phyloP scores from a whole-genome alignment of 768 basidiomycete species.

The Termitomyces titanicus region DNA sequence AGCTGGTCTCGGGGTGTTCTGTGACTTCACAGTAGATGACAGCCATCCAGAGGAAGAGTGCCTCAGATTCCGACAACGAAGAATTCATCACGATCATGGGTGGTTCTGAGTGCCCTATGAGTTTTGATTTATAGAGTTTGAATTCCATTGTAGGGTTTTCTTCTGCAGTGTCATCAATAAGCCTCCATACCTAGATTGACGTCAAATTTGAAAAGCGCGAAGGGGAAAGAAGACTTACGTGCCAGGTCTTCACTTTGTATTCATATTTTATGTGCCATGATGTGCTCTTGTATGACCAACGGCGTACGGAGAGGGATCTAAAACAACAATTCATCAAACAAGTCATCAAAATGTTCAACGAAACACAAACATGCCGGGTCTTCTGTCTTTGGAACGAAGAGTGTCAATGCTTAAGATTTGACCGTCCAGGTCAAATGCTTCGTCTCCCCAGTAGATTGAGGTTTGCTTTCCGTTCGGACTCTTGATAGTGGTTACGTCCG shows the following conservation, averaged over 20 bases:
- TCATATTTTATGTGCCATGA: slow-evolving; percentile 7
- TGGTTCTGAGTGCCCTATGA: neutral
- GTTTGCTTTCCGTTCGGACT: neutral
- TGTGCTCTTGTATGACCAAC: slow-evolving; percentile 1
- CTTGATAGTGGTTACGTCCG: neutral
- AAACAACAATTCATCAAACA: too few relatives aligned
- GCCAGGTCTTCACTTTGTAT: slow-evolving; percentile 3
- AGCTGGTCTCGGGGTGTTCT: neutral
- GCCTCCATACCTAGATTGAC: slow-evolving; percentile 1
- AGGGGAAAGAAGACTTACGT: neutral
- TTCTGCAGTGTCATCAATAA: neutral
- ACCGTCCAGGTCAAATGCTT: slow-evolving; percentile 1
- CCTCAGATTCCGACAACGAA: neutral
- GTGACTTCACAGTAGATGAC: slow-evolving; percentile 8
- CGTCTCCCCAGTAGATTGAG: neutral
- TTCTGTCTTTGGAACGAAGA: neutral
- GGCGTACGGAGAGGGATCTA: neutral
- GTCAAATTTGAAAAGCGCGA: neutral
- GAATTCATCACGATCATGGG: neutral
- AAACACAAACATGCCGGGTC: neutral
- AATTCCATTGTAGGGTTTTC: neutral
- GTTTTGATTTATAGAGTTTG: slow-evolving; percentile 4
- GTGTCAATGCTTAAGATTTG: neutral
- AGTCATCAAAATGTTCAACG: neutral
- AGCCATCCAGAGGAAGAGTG: slow-evolving; percentile 4